Percentiles rank a stretch among this genome's conserved stretches.
Evolutionary conservation across 1,139 yeast genomes (phyloP).

Genomic region (Sugiyamaella neomexicana): DNA sequence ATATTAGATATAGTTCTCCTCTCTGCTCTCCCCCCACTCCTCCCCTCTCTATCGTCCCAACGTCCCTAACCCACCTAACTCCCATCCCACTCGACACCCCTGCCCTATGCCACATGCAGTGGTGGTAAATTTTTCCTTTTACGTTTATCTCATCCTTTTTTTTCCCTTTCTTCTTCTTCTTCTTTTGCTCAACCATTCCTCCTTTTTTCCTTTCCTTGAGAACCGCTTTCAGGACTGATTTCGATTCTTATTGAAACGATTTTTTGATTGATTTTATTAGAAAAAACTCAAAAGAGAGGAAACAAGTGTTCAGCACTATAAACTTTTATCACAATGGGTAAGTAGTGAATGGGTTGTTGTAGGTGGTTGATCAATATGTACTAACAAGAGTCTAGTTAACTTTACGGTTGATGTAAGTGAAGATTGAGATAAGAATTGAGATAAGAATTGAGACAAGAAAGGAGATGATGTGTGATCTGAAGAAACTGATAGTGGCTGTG

Average conservation of each 20-base stretch:
- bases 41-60: not conserved
- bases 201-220: conserved; percentile 8
- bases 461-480: not conserved
- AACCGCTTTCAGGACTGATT: conserved; percentile 3
- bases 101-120: conserved; percentile 1
- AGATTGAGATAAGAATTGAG: not conserved
- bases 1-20: too few species aligned
- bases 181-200: conserved; percentile 13
- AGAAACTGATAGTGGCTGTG: not conserved
- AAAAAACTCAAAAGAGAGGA: conserved; percentile 8
- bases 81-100: not conserved
- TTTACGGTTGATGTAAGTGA: conserved; percentile 41
- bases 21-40: not conserved
- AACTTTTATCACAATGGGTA: conserved; percentile 38
- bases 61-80: not conserved
- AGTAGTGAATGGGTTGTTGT: conserved; percentile 18
- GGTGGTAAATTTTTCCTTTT: conserved; percentile 11
- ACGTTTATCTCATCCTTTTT: not conserved
- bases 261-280: conserved; percentile 8
- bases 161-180: conserved; percentile 2
- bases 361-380: not conserved
- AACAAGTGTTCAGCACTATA: conserved; percentile 23
- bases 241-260: conserved; percentile 9
- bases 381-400: conserved; percentile 32
- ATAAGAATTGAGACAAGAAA: too few species aligned